Percentiles rank a stretch among this genome's conserved stretches.
phyloP scores from a whole-genome alignment of 768 basidiomycete genomes.

The Strobilomyces confusus region DNA sequence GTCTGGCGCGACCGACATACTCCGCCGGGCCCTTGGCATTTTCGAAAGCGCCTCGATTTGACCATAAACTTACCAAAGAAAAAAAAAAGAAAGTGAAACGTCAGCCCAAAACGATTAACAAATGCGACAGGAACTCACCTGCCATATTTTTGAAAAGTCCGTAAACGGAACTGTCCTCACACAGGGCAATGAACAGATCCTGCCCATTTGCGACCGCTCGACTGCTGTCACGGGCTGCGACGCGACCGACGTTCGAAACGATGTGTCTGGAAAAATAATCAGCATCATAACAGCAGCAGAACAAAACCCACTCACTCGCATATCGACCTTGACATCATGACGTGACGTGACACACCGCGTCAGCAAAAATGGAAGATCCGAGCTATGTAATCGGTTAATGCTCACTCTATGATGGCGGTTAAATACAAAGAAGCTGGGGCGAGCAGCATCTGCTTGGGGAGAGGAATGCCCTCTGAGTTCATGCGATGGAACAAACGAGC shows the following conservation, averaged over 20 bases:
- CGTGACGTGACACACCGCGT: conserved; percentile 20
- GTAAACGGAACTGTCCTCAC: conserved; percentile 87
- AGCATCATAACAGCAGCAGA: not conserved
- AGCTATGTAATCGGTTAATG: conserved; percentile 22
- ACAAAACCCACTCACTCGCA: conserved; percentile 68
- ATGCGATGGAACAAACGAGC: conserved; percentile 60
- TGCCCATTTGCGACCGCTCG: conserved; percentile 68
- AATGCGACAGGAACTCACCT: conserved; percentile 44
- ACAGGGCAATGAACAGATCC: conserved; percentile 83
- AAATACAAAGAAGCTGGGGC: conserved; percentile 86
- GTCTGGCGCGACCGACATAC: conserved; percentile 66
- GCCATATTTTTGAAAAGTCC: conserved; percentile 82
- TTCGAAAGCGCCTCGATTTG: conserved; percentile 72
- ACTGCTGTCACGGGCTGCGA: conserved; percentile 82
- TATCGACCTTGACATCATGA: conserved; percentile 52
- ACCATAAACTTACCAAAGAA: conserved; percentile 54
- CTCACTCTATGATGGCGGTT: conserved; percentile 91
- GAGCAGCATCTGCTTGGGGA: conserved; percentile 51
- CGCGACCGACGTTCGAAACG: conserved; percentile 76
- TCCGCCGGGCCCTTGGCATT: conserved; percentile 53
- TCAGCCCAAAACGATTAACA: conserved; percentile 18
- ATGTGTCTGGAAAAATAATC: conserved; percentile 57
- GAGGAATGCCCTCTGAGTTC: conserved; percentile 46
- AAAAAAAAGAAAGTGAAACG: conserved; percentile 14
- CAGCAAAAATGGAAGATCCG: conserved; percentile 18